Evolutionary conservation across 1,284 basidiomycete genomes (phyloP), one percentile per base, ranked within the genome.

Genomic region (Papiliotrema laurentii): DNA sequence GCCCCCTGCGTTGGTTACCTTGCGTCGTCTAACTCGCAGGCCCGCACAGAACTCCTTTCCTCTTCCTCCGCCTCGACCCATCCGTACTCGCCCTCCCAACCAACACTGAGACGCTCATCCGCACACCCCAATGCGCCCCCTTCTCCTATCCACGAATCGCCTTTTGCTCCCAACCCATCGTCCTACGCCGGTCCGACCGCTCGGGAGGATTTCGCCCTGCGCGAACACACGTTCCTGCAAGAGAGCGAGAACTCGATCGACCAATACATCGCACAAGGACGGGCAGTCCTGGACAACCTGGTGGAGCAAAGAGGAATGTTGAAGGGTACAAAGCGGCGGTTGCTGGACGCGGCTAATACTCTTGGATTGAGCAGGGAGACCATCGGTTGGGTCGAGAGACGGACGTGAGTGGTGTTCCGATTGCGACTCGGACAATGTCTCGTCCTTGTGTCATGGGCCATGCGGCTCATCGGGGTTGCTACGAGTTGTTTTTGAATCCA

Each of bases 341-440:
- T 97, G 42, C 72, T 94, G 50, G 84, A 89, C 66, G 86, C 89
- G 35, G 92, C 92, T 36, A 96, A 96, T 73, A 93, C 90, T 16
- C 73, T 97, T 42, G 93, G 93, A 0, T 74, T 97, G 62, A 90
- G 89, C 68, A 79, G 90, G 55, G 82, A 93, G 68, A 91, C 93
- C 22, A 96, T 97, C 69, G 83, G 87, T 2, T 97, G 91, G 88
- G 91, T 97, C 58, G 93, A 97, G 68, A 80, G 84, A 59, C 78
- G 92, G 70, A 93, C 89, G 85, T 89, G 64, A 63, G 77, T 73
- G n/a, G n/a, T n/a, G n/a, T n/a, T n/a, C n/a, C 13, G 7, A 24
- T 18, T 38, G 10, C 6, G 4, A n/a, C n/a, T n/a, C n/a, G n/a
- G n/a, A n/a, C n/a, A n/a, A n/a, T n/a, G n/a, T n/a, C n/a, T n/a